Base-by-base conservation (phyloP, 768 basidiomycete species). In the Polyporus arcularius region DNA sequence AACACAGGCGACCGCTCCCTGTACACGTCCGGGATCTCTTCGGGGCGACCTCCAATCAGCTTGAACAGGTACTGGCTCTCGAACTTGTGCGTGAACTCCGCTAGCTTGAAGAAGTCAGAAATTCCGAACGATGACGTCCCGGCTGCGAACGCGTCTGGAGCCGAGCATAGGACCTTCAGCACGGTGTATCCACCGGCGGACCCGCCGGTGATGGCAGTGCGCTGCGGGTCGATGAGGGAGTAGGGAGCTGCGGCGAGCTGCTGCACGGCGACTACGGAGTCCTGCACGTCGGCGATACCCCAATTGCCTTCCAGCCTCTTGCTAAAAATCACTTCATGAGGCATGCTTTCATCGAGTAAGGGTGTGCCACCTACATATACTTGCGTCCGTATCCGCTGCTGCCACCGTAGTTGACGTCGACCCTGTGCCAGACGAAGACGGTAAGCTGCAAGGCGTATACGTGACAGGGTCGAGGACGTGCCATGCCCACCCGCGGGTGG, bases 351-450 rank as follows among this genome's bases (percentile, higher is more conserved):
- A 21, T 4, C n/a, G n/a, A n/a, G n/a, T n/a, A n/a, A n/a, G n/a
- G n/a, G n/a, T n/a, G n/a, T n/a, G n/a, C n/a, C 28, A 21, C 77
- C 56, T 58, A 79, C 79, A 82, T 83, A 68, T 90, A 93, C 46
- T 76, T 74, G 4, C 88, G 80, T 0, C 92, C 92, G 67, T 87
- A 91, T 0, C 90, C 86, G 4, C 84, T 83, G 0, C 88, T 89
- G 0, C 91, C 92, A 1, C 89, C 82, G 61, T 91, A 88, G 66
- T 93, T 88, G 45, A 94, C 89, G 55, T 89, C 88, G 39, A 89
- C 65, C 83, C 88, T 85, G 59, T 7, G 41, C 42, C 6, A 16
- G 7, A 26, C 42, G 62, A 15, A 16, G 7, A 26, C 42, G 62
- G n/a, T 64, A 38, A 1, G 35, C 41, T 43, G 55, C 1, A 21